Conservation (phyloP, 2,329 filamentous ascomycete genomes). For the Waltergamsia citrina region DNA sequence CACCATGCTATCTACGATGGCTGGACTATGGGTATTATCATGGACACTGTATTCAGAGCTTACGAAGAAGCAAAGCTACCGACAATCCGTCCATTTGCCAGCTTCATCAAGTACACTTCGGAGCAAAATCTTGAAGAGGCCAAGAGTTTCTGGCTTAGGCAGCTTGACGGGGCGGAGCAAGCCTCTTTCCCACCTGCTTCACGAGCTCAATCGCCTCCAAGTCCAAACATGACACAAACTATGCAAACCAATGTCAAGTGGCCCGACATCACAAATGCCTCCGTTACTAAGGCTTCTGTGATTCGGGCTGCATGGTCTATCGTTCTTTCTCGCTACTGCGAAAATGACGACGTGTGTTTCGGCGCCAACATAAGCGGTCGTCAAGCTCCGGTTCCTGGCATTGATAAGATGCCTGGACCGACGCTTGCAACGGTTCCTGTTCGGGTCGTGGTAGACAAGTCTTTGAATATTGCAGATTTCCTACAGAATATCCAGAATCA, state of each 20-base stretch:
- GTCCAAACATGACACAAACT: no score
- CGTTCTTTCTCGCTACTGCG: constrained; percentile 6
- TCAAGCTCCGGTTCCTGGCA: constrained; percentile 10
- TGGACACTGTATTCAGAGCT: constrained; percentile 6
- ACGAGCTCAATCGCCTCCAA: no score
- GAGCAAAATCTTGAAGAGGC: constrained; percentile 11
- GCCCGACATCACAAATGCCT: no score
- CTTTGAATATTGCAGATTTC: constrained; percentile 1
- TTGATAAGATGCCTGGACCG: constrained; percentile 10
- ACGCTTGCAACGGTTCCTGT: constrained; percentile 10
- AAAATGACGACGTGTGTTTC: constrained; percentile 10
- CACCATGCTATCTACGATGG: constrained; percentile 20
- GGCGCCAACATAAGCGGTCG: constrained; percentile 12
- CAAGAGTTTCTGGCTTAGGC: constrained; percentile 1
- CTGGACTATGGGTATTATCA: constrained; percentile 11
- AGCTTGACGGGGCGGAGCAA: constrained; percentile 5
- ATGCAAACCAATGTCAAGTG: no score
- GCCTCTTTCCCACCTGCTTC: constrained; percentile 7
- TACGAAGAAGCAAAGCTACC: constrained; percentile 10
- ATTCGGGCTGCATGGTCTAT: constrained; percentile 6
- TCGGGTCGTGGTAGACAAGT: constrained; percentile 4
- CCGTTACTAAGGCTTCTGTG: constrained; percentile 10
- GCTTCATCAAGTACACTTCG: constrained; percentile 30
- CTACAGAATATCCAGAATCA: constrained; percentile 6
- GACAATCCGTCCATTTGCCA: constrained; percentile 17